Base-by-base conservation (phyloP, 345 rosid species). In the Trapa incisa region DNA sequence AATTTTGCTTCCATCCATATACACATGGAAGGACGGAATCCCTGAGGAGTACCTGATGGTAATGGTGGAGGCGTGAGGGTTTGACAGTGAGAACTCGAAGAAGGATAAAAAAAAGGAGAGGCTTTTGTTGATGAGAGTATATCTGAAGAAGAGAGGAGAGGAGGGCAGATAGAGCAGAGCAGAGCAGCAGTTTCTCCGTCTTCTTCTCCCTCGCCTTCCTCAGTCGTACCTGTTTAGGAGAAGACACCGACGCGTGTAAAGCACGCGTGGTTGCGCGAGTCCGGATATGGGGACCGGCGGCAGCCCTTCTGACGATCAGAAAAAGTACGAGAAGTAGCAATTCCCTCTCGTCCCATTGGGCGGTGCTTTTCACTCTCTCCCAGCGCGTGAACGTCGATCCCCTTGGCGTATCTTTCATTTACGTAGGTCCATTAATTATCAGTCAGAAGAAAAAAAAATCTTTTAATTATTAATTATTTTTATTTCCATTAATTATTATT, bases 251-350 rank as follows among this genome's bases (percentile, higher is more conserved):
- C 17, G n/a, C 29, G 13, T 10, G 10, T 0, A 14, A 0, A 37
- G 48, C 72, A 70, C 86, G 79, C 82, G 61, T 73, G 47, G 2
- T 1, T 1, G 10, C 47, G 71, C 69, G 80, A 78, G 77, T 68
- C 0, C 1, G 17, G 70, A 71, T 43, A 65, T 37, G n/a, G 64
- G 67, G 56, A 37, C 64, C 65, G 32, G 7, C 29, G 5, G 33
- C 8, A 36, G 29, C 29, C 67, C 60, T 65, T 17, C 70, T 43
- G 67, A 58, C 22, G 33, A 62, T 57, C 63, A 32, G 47, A 22
- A 63, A 70, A 82, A 69, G 80, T 74, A 33, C 76, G 69, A 4
- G 65, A 37, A 37, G 37, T 9, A n/a, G 0, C 41, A 69, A 57
- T 52, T 61, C 65, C 37, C 68, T 13, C 3, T 36, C 47, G 22